Evolutionary conservation across 352 stramenopile genomes (phyloP).

Genomic region (Phytophthora sp.): DNA sequence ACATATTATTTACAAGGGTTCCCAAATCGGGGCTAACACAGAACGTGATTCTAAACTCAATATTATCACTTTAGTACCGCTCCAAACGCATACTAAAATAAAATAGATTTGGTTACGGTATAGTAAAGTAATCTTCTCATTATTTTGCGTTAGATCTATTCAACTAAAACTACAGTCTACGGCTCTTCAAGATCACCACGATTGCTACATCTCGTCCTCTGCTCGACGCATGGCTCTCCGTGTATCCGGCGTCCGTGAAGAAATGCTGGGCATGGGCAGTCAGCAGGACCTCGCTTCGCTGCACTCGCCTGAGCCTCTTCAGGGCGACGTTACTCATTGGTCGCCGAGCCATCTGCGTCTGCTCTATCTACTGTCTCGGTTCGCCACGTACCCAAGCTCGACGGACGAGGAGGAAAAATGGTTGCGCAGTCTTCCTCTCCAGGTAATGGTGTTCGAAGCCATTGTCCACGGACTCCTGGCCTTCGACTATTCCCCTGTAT

Average conservation of each 20-base stretch:
- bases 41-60: no score
- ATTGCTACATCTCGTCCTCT: no score
- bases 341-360: conserved; percentile 95
- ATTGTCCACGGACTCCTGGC: conserved; percentile 95
- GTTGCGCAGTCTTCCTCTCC: conserved; percentile 94
- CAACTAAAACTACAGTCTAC: background rate
- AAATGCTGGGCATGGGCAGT: conserved; percentile 42
- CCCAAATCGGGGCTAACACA: no score
- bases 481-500: conserved; percentile 97
- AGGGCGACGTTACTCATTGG: conserved; percentile 41
- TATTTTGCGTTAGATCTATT: no score
- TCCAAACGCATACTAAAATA: no score
- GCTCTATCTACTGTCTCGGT: conserved; percentile 96
- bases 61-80: no score
- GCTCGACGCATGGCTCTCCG: conserved; percentile 17
- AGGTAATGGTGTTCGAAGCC: conserved; percentile 97
- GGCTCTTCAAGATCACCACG: conserved; percentile 19
- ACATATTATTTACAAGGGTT: no score
- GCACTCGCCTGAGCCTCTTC: background rate
- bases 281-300: conserved; percentile 10
- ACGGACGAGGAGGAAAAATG: conserved; percentile 95
- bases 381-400: conserved; percentile 89
- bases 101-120: background rate
- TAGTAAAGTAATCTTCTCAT: conserved; percentile 1
- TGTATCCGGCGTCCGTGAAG: conserved; percentile 35